Conservation (phyloP, 192 early-diverging fungal genomes). For the Backusella mclennaniae region DNA sequence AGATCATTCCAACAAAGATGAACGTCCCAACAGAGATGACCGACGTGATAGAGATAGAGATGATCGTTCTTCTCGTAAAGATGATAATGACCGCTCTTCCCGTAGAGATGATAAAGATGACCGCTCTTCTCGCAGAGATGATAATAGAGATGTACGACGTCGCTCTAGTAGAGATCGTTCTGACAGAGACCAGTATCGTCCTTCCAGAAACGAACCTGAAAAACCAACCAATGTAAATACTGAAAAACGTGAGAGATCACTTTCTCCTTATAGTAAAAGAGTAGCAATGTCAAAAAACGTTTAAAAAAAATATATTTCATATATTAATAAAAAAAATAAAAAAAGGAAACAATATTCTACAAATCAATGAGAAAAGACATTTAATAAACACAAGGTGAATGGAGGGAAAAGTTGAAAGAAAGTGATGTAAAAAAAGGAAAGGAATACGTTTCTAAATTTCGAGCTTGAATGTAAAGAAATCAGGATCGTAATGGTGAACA, state of each 20-base stretch:
- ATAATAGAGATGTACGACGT: neutral
- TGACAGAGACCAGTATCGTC: neutral
- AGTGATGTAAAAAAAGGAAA: neutral
- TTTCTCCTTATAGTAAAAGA: conserved; percentile 14
- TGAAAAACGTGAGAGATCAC: conserved; percentile 3
- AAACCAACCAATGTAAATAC: neutral
- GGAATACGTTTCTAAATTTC: conserved; percentile 39
- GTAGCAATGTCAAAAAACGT: neutral
- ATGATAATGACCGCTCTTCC: neutral
- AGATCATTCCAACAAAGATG: neutral
- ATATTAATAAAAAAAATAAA: neutral
- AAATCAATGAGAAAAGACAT: neutral
- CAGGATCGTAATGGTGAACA: conserved; percentile 91
- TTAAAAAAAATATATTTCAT: neutral
- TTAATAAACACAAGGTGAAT: neutral
- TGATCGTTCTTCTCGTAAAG: neutral
- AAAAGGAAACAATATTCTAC: neutral
- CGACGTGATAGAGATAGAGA: neutral
- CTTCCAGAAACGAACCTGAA: neutral
- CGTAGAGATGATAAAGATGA: neutral
- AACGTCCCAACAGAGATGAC: neutral
- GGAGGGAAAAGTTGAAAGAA: neutral
- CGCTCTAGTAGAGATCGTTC: neutral
- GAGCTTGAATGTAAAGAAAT: conserved; percentile 93
- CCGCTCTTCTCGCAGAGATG: neutral